Base-by-base conservation (phyloP, 2,329 filamentous ascomycete genomes). In the Delphinella strobiligena region DNA sequence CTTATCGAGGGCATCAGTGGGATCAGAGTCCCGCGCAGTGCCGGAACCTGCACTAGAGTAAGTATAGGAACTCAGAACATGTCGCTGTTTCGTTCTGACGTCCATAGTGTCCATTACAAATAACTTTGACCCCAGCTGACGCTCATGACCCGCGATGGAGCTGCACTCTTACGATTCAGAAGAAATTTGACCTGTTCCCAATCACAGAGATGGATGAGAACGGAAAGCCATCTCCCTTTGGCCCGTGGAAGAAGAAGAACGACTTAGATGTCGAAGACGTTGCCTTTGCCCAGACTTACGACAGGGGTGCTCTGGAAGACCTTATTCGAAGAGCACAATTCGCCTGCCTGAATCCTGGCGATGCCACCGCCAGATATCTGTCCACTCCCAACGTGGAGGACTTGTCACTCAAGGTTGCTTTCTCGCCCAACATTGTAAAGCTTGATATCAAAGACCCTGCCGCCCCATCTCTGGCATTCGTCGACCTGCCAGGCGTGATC, bases 401-500 rank as follows among this genome's bases (percentile, higher is more conserved):
- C 8, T 18, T 34, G 24, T 22, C 24, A 1, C 14, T 69, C 0
- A 59, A 74, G 4, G 76, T 80, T 0, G 77, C 82, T 7, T 93
- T 93, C 48, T 86, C 81, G 0, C 87, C 87, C 0, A 94, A 94
- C 47, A 71, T 87, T 0, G 78, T 94, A 0, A 72, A 78, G 0
- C 64, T 94, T 0, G 74, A 86, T 38, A 86, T 94, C 18, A 75
- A 75, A 0, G 81, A 80, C 0, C 81, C 82, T 0, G 69, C 67
- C 0, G 68, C 89, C 0, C 80, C 84, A 0, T 77, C 84, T 4
- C 56, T 94, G 0, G 85, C 80, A 0, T 93, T 94, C 50, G 89
- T 84, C 45, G 87, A 94, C 45, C 68, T 94, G 1, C 87, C 87
- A 0, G 87, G 87, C 0, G 76, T 93, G 0, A 89, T 93, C 45